These are phyloP conservation scores for Ampelocalamus luodianensis DNA, from an alignment of 176 grass and related monocot species.

Conservation along the genomic window DNA sequence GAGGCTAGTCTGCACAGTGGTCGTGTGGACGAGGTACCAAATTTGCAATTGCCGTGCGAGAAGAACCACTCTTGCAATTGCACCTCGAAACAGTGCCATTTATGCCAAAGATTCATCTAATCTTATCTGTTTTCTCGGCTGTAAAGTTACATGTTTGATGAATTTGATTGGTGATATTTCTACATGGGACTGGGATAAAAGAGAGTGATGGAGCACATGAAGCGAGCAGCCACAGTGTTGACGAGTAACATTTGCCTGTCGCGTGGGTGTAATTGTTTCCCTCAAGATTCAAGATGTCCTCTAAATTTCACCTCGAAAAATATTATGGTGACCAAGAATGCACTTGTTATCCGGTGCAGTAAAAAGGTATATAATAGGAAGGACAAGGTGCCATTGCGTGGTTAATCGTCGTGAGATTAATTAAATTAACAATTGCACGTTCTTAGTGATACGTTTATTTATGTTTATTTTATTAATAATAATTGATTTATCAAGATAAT, in stretches of 20 bases:
- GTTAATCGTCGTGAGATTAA: too few species aligned
- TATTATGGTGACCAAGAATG: background rate
- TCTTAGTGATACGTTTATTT: too few species aligned
- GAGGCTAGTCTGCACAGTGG: too few species aligned
- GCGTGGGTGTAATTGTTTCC: background rate
- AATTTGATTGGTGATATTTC: background rate
- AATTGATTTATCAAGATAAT: too few species aligned
- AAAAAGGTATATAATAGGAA: background rate
- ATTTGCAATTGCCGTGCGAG: too few species aligned
- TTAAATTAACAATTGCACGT: too few species aligned
- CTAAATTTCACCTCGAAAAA: background rate
- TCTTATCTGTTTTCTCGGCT: background rate
- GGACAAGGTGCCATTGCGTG: too few species aligned
- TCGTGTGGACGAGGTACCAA: too few species aligned
- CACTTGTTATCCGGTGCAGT: background rate
- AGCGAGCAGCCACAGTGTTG: background rate
- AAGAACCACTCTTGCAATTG: too few species aligned
- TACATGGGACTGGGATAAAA: background rate
- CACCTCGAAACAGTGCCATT: too few species aligned
- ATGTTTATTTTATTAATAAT: too few species aligned
- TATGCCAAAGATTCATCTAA: too few species aligned
- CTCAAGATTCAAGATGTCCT: background rate
- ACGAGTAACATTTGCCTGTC: background rate
- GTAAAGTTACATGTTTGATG: background rate
- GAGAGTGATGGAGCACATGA: background rate